Evolutionary conservation across 1,284 basidiomycete genomes (phyloP).

Genomic region (Ustilago curta): DNA sequence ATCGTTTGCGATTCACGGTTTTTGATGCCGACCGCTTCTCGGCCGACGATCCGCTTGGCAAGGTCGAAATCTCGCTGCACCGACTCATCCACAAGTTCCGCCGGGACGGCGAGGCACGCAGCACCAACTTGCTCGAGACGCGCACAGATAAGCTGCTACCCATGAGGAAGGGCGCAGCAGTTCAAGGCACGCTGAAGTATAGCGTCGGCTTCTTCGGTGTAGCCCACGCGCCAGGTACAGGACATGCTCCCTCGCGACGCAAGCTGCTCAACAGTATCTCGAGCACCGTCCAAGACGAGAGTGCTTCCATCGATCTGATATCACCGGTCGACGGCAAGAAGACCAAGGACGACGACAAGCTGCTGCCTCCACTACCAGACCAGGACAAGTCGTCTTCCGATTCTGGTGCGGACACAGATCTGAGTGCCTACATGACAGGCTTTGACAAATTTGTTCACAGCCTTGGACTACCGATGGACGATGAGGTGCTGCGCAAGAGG

Average conservation of each 20-base stretch:
- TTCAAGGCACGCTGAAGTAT: slow-evolving; percentile 60
- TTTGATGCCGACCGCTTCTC: slow-evolving; percentile 66
- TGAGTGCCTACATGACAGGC: slow-evolving; percentile 48
- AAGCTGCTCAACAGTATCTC: slow-evolving; percentile 46
- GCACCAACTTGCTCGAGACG: slow-evolving; percentile 53
- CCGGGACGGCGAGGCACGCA: slow-evolving; percentile 23
- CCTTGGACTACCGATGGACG: slow-evolving; percentile 59
- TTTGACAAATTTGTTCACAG: slow-evolving; percentile 60
- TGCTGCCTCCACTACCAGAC: slow-evolving; percentile 20
- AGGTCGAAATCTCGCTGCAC: slow-evolving; percentile 59
- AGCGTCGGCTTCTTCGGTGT: slow-evolving; percentile 61
- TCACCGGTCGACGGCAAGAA: slow-evolving; percentile 31
- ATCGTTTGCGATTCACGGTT: slow-evolving; percentile 57
- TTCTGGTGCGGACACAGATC: slow-evolving; percentile 7
- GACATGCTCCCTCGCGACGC: slow-evolving; percentile 36
- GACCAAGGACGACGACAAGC: slow-evolving; percentile 23
- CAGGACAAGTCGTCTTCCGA: not conserved
- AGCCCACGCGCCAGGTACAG: slow-evolving; percentile 42
- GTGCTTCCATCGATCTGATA: slow-evolving; percentile 30
- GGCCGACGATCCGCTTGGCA: slow-evolving; percentile 65
- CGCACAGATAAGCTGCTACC: slow-evolving; percentile 53
- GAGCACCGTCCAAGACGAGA: slow-evolving; percentile 14
- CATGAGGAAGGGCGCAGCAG: slow-evolving; percentile 47
- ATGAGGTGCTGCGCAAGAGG: slow-evolving; percentile 44
- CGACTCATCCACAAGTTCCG: slow-evolving; percentile 49